Percentiles rank a stretch among this genome's conserved stretches.
These are phyloP conservation scores for Fraxinus albicans DNA, from an alignment of 305 asterid genomes.

Conservation along the genomic window DNA sequence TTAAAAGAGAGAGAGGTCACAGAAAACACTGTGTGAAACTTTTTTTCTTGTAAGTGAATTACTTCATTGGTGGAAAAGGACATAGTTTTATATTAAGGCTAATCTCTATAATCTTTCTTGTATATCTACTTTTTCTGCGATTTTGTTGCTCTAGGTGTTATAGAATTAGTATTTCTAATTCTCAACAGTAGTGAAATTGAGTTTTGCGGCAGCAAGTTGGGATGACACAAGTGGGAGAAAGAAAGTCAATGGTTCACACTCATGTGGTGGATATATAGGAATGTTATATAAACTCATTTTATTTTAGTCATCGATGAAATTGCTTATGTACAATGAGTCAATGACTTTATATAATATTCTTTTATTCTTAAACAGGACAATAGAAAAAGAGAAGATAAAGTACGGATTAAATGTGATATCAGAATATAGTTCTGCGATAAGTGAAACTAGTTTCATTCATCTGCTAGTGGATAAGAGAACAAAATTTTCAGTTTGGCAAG, in stretches of 20 bases:
- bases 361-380: background rate
- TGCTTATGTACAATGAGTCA: slow-evolving; percentile 9
- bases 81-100: background rate
- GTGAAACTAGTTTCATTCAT: background rate
- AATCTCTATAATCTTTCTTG: background rate
- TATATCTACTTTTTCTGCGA: too few species aligned
- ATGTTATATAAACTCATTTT: background rate
- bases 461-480: slow-evolving; percentile 5
- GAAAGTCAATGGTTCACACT: slow-evolving; percentile 11
- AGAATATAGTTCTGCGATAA: background rate
- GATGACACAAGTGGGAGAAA: slow-evolving; percentile 14
- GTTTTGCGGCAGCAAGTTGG: background rate
- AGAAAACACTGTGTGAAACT: background rate
- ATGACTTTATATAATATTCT: background rate
- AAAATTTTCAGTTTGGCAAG: background rate
- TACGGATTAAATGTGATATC: background rate
- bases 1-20: background rate
- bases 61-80: background rate
- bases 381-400: background rate
- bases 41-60: background rate
- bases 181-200: background rate
- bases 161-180: background rate
- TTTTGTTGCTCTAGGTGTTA: background rate
- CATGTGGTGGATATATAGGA: background rate
- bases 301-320: slow-evolving; percentile 5